phyloP scores from a whole-genome alignment of 106 monocot genomes.

The Amphibolis antarctica region DNA sequence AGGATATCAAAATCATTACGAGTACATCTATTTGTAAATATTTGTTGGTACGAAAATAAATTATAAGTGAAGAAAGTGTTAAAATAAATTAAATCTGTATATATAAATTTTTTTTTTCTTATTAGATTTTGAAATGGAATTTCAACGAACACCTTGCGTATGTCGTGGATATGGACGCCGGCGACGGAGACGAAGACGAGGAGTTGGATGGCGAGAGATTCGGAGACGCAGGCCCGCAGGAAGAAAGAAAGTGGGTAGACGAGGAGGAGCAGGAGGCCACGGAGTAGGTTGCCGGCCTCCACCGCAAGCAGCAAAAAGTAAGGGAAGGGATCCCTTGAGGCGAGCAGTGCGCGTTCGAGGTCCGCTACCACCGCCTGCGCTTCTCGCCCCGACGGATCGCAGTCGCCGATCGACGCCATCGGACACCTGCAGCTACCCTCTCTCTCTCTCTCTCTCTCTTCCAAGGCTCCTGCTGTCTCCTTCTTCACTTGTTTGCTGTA shows the following conservation, averaged over 20 bases:
- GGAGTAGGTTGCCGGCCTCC: constrained; percentile 67
- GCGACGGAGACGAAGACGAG: constrained; percentile 49
- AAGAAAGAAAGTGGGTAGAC: constrained; percentile 38
- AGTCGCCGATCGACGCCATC: constrained; percentile 22
- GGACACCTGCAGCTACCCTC: constrained; percentile 18
- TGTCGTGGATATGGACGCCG: constrained; percentile 40
- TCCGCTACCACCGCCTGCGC: constrained; percentile 51
- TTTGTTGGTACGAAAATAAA: too few relatives aligned
- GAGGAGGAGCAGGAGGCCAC: constrained; percentile 56
- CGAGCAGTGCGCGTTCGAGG: constrained; percentile 79
- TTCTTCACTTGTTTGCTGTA: too few relatives aligned
- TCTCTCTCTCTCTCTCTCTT: not conserved
- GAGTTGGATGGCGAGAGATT: constrained; percentile 46
- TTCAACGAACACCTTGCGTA: constrained; percentile 7
- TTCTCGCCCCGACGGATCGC: constrained; percentile 17
- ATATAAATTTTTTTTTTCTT: too few relatives aligned
- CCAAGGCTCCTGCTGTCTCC: too few relatives aligned
- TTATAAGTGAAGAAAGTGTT: too few relatives aligned
- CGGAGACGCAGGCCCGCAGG: constrained; percentile 46
- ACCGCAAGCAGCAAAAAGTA: constrained; percentile 85
- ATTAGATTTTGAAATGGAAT: too few relatives aligned
- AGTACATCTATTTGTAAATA: too few relatives aligned
- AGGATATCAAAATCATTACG: too few relatives aligned
- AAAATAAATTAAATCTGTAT: too few relatives aligned
- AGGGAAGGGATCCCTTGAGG: constrained; percentile 64